Evolutionary conservation across 768 basidiomycete species (phyloP).

Genomic region (Ephemerocybe angulata): DNA sequence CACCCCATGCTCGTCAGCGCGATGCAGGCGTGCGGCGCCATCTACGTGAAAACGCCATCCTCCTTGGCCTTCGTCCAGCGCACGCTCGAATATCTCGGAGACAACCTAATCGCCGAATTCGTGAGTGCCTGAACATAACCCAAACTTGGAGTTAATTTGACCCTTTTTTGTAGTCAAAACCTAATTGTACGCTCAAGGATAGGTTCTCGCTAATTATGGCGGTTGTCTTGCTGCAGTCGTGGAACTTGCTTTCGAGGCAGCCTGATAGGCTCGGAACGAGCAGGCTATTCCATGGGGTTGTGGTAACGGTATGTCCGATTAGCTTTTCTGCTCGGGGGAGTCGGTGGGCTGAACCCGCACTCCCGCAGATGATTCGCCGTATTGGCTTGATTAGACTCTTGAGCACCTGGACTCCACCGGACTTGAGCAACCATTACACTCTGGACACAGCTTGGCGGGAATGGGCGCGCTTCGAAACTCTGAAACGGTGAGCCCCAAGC

Average conservation of each 20-base stretch:
- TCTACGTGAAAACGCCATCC: constrained; percentile 48
- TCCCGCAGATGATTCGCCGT: constrained; percentile 44
- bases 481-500: constrained; percentile 43
- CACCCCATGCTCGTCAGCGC: constrained; percentile 48
- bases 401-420: constrained; percentile 41
- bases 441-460: constrained; percentile 49
- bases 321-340: neutral
- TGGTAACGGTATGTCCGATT: constrained; percentile 48
- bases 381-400: constrained; percentile 42
- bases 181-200: constrained; percentile 30
- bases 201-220: constrained; percentile 44
- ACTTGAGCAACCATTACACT: constrained; percentile 30
- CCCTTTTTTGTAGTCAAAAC: constrained; percentile 34
- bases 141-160: neutral
- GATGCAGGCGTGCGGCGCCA: constrained; percentile 62
- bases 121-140: constrained; percentile 35
- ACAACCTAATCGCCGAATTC: constrained; percentile 50
- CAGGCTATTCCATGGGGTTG: constrained; percentile 56
- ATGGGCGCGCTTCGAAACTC: constrained; percentile 55
- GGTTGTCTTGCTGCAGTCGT: constrained; percentile 52
- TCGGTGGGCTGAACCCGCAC: neutral
- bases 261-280: constrained; percentile 45
- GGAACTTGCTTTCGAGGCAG: constrained; percentile 52
- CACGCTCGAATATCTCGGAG: constrained; percentile 40
- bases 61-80: constrained; percentile 48